Base-by-base conservation (phyloP, 2,329 filamentous ascomycete genomes). In the Alternaria gansuensis region DNA sequence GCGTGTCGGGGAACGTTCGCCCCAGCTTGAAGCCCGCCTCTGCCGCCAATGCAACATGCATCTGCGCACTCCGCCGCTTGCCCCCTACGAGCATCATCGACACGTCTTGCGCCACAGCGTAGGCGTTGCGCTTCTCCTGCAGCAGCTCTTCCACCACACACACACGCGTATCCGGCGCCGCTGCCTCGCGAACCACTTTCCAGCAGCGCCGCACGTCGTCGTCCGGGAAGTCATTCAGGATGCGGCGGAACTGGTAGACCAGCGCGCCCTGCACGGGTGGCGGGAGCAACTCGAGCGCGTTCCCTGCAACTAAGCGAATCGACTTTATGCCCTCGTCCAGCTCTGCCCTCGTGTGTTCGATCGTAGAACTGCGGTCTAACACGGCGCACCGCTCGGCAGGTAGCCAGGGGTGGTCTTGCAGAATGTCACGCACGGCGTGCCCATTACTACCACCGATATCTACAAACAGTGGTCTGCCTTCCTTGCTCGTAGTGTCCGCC, bases 51-150 rank as follows among this genome's bases (percentile, higher is more conserved):
- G 3, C 43, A 13, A 24, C 43, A 31, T 45, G 43, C 43, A 45
- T 45, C 43, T 45, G 43, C 43, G 43, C 43, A 29, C 28, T 45
- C n/a, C 43, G 43, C 43, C 43, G 43, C n/a, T 45, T 45, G 10
- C 43, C 43, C 43, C 43, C 43, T 2, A 45, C 24, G 7, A 45
- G 21, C 43, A 45, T 45, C 13, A 45, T n/a, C 14, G 43, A 45
- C n/a, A 45, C n/a, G 28, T 45, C 43, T 17, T 45, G 43, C 43
- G 43, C 43, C 8, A 45, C 28, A 11, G 43, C 43, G 43, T 45
- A 45, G 10, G 43, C 23, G 7, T 17, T 45, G 8, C 43, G 43
- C 13, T 45, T 45, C 9, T 10, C 43, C 43, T 45, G 43, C 3
- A 45, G 43, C 21, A 45, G 43, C 43, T 45, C 43, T 24, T 45